Evolutionary conservation across 352 stramenopile species (phyloP).

Genomic region (Phytopythium cucurbitacearum): DNA sequence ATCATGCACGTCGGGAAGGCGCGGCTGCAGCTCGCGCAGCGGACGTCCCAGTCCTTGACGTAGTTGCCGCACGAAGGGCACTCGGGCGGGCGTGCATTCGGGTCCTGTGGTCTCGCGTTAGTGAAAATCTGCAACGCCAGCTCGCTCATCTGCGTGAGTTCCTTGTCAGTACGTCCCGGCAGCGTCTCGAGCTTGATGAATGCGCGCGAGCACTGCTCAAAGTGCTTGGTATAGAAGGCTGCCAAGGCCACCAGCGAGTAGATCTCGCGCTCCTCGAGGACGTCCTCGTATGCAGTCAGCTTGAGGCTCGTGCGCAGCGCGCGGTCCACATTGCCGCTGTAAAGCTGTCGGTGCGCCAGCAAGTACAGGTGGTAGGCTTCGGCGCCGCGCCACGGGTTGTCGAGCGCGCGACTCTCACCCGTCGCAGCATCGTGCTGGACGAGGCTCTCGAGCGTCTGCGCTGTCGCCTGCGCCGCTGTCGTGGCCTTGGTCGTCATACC

Average conservation of each 20-base stretch:
- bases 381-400: conserved; percentile 92
- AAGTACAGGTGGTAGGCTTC: conserved; percentile 94
- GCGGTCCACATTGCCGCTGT: conserved; percentile 73
- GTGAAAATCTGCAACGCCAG: conserved; percentile 88
- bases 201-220: conserved; percentile 85
- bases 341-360: conserved; percentile 91
- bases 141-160: conserved; percentile 54
- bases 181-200: conserved; percentile 93
- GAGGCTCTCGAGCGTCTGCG: conserved; percentile 89
- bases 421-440: conserved; percentile 86
- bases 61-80: conserved; percentile 78
- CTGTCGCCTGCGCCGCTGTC: conserved; percentile 77
- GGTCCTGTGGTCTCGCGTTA: conserved; percentile 67
- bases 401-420: conserved; percentile 77
- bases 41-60: conserved; percentile 84
- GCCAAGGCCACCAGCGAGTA: conserved; percentile 93
- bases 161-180: conserved; percentile 49
- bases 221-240: conserved; percentile 90
- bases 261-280: conserved; percentile 87
- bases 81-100: conserved; percentile 67
- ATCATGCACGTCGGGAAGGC: conserved; percentile 75
- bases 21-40: conserved; percentile 76
- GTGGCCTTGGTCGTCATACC: conserved; percentile 58
- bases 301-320: conserved; percentile 87
- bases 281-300: conserved; percentile 88